Conservation (phyloP, 2,329 filamentous ascomycete species). For the Penicillium fuscoglaucum region DNA sequence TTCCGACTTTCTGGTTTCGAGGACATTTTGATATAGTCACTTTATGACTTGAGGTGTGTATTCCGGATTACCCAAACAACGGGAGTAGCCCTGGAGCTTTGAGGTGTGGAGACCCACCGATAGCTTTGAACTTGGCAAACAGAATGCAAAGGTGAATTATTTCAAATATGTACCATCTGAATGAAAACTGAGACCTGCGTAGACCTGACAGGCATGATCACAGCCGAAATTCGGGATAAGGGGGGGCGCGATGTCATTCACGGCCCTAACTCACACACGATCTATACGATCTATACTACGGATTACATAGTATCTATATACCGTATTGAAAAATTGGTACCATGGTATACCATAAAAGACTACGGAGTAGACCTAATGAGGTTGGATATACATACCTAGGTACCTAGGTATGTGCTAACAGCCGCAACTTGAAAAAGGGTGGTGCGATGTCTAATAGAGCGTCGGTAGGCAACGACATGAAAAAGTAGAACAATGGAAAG, state of each 20-base stretch:
- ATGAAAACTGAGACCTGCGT: neutral
- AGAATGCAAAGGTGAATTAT: neutral
- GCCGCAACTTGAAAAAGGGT: too few relatives aligned
- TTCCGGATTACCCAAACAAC: neutral
- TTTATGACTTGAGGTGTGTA: neutral
- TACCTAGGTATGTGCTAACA: too few relatives aligned
- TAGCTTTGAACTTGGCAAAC: neutral
- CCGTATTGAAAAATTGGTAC: too few relatives aligned
- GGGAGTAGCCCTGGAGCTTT: neutral
- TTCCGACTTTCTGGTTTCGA: slow-evolving; percentile 36
- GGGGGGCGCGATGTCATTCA: neutral
- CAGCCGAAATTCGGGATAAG: neutral
- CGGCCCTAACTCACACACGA: neutral
- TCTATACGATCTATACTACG: neutral
- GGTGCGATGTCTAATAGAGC: too few relatives aligned
- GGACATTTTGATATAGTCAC: slow-evolving; percentile 29
- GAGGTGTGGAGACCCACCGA: neutral
- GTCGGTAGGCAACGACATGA: too few relatives aligned
- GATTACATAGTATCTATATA: neutral
- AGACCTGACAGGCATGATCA: neutral
- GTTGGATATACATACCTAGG: too few relatives aligned
- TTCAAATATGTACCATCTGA: neutral
- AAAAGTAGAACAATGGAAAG: too few relatives aligned
- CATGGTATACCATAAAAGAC: too few relatives aligned
- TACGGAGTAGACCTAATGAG: too few relatives aligned